Conservation (phyloP, 768 basidiomycete genomes). For the Tylopilus sp. region DNA sequence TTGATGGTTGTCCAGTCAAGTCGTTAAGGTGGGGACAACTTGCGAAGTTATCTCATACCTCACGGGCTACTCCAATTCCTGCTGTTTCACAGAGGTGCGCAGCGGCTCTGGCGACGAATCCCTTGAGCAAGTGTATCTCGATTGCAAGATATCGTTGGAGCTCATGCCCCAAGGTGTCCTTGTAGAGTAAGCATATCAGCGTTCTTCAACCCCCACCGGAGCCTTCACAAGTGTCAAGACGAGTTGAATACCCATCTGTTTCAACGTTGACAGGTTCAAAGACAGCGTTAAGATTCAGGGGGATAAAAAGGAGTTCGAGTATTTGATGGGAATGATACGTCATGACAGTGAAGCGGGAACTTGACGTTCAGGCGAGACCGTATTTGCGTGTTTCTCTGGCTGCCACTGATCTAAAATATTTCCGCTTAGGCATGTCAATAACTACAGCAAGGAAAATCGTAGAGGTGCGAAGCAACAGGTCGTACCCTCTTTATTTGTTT, state of each 20-base stretch:
- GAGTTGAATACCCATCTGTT: constrained; percentile 72
- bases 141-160: constrained; percentile 78
- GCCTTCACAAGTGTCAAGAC: constrained; percentile 74
- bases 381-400: neutral
- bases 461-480: constrained; percentile 48
- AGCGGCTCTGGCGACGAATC: constrained; percentile 57
- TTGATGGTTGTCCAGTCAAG: constrained; percentile 46
- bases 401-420: neutral
- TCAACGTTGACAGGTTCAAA: constrained; percentile 66
- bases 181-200: constrained; percentile 86
- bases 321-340: constrained; percentile 75
- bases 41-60: constrained; percentile 84
- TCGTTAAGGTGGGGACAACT: constrained; percentile 72
- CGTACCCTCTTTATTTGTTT: constrained; percentile 1
- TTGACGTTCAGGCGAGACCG: constrained; percentile 74
- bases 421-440: constrained; percentile 69
- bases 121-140: constrained; percentile 75
- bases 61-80: constrained; percentile 51
- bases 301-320: constrained; percentile 69
- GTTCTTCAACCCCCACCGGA: constrained; percentile 86
- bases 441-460: constrained; percentile 88
- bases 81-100: neutral
- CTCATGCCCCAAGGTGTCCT: constrained; percentile 89
- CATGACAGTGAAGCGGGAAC: constrained; percentile 80
- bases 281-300: constrained; percentile 67